Percentiles rank a stretch among this genome's conserved stretches.
Conservation (phyloP, 2,329 filamentous ascomycete genomes). For the Cladosporium sp. region DNA sequence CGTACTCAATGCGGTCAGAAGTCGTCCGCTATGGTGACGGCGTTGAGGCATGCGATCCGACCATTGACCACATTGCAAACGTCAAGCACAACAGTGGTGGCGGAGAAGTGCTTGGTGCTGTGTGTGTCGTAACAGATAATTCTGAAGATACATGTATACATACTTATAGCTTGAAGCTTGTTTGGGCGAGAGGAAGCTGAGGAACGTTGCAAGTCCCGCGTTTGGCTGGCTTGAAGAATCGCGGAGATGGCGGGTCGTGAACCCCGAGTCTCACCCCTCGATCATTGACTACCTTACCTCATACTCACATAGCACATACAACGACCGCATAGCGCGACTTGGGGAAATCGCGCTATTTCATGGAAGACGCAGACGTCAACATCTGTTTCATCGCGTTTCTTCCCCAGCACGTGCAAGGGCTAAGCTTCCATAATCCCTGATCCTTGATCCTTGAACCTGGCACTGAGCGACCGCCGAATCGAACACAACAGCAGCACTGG, state of each 20-base stretch:
- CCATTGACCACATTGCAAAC: no score
- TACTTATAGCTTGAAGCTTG: background rate
- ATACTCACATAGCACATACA: background rate
- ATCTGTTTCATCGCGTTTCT: background rate
- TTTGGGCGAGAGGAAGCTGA: background rate
- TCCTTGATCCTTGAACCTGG: constrained; percentile 4
- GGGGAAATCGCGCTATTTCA: background rate
- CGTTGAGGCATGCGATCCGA: no score
- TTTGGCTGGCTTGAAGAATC: background rate
- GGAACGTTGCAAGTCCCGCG: background rate
- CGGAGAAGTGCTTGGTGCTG: no score
- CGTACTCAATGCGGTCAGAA: no score
- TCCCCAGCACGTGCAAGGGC: background rate
- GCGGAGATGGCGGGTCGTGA: background rate
- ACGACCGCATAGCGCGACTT: background rate
- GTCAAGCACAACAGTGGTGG: no score
- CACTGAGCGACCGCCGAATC: background rate
- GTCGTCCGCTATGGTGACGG: no score
- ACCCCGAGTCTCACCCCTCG: background rate
- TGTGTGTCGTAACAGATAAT: no score
- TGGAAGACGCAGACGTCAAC: background rate
- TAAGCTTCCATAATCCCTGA: constrained; percentile 3
- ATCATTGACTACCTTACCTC: background rate
- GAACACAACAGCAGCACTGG: background rate
- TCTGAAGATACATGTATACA: no score